phyloP scores from a whole-genome alignment of 2,329 filamentous ascomycete species.

The Beauveria medogensis region DNA sequence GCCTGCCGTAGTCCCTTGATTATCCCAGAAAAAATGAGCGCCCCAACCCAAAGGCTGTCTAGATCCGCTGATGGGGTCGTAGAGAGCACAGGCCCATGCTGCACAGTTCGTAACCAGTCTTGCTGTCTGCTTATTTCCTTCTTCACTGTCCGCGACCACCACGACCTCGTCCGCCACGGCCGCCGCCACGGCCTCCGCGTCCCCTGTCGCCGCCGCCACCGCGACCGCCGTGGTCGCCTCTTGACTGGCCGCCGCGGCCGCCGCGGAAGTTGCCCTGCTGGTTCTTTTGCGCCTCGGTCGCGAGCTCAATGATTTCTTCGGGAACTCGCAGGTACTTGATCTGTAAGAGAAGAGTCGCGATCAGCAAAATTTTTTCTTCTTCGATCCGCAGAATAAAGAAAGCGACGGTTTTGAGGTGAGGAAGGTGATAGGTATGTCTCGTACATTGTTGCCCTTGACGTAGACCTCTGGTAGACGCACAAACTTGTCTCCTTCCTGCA shows the following conservation, averaged over 20 bases:
- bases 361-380: neutral
- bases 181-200: constrained; percentile 35
- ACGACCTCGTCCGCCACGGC: constrained; percentile 31
- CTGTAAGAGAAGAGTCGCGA: constrained; percentile 35
- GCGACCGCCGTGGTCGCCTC: constrained; percentile 50
- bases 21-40: neutral
- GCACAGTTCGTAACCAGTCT: neutral
- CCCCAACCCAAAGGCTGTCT: neutral
- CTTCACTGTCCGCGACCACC: constrained; percentile 25
- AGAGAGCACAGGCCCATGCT: neutral
- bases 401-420: neutral
- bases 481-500: constrained; percentile 84
- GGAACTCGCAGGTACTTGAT: constrained; percentile 97
- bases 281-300: constrained; percentile 83
- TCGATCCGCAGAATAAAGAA: too few relatives aligned
- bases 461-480: constrained; percentile 89
- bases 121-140: neutral
- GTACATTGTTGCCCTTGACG: constrained; percentile 92
- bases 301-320: constrained; percentile 91
- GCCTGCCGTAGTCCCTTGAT: neutral
- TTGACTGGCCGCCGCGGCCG: constrained; percentile 50
- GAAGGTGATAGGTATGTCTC: constrained; percentile 23
- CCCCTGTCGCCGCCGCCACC: constrained; percentile 49
- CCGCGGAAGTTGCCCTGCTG: constrained; percentile 57
- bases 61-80: too few relatives aligned